Evolutionary conservation across 108 stramenopile species (phyloP), one percentile per base, ranked within the genome.

Genomic region (Skeletonema menzelii): DNA sequence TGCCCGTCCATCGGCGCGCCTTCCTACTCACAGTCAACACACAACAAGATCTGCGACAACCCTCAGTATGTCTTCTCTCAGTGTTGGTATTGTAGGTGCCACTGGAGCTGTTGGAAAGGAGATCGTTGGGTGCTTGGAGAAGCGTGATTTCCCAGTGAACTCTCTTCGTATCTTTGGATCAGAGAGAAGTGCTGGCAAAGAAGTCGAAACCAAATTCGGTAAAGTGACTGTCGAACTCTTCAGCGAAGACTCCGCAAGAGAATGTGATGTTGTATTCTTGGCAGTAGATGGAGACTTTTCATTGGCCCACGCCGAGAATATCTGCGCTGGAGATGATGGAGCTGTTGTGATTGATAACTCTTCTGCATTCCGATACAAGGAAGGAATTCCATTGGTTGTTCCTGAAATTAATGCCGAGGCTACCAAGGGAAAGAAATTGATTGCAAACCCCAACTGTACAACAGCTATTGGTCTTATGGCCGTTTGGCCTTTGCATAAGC

Each of bases 401-500:
- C 98, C 98, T 11, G 98, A 99, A 88, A 97, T 99, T 71, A 99
- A 99, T 73, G 91, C 88, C 4, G 70, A 93, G n/a, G 70, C 76
- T 27, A 89, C 90, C 79, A 95, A 95, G 77, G 91, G 91, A 38
- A 87, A 87, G 86, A 97, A 97, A 63, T 82, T 99, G 58, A 97
- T 99, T 76, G 98, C 98, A 63, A 99, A 99, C 84, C 98, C 98
- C 32, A 99, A 99, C 70, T 99, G 98, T 77, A 98, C 98, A 37
- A 99, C 98, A n/a, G 97, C 98, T 28, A 98, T 99, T 75, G 98
- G 96, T 44, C 76, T 96, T 40, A 98, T 99, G 97, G 98, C 97
- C 15, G 69, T 99, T 27, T 96, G 85, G 85, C 98, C 98, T n/a
- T 77, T 99, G 42, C 91, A 96, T 69, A 82, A 95, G 72, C 69